These are phyloP conservation scores for Vaccinium vitisidaea DNA, from an alignment of 148 eudicot genomes.

Conservation along the genomic window DNA sequence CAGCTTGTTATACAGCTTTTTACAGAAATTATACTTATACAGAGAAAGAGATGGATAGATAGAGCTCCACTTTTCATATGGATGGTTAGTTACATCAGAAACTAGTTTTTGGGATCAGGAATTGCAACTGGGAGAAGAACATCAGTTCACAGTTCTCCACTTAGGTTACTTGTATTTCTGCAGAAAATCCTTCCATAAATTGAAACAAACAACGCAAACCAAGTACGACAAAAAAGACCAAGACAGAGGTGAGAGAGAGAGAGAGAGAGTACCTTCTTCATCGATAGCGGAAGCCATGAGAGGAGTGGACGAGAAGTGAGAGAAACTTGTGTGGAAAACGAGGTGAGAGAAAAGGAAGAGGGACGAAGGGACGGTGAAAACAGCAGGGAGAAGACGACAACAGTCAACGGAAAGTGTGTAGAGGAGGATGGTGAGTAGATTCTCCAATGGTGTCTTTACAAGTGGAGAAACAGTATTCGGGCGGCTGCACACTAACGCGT, in stretches of 20 bases:
- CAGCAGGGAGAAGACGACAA: neutral
- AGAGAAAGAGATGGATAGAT: neutral
- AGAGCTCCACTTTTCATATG: neutral
- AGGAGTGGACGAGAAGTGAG: neutral
- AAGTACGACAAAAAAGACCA: neutral
- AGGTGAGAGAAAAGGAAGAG: neutral
- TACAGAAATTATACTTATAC: neutral
- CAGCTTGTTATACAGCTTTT: no score
- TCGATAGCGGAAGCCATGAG: conserved; percentile 16
- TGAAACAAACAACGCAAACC: neutral
- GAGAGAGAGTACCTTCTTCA: conserved; percentile 22
- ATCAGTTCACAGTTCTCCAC: neutral
- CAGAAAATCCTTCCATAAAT: neutral
- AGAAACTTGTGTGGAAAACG: neutral
- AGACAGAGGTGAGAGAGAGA: neutral
- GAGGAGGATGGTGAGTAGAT: neutral
- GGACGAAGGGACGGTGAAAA: neutral
- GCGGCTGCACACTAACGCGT: no score
- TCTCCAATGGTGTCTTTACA: neutral
- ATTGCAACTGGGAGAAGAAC: neutral
- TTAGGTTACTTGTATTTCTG: neutral
- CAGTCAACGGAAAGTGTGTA: neutral
- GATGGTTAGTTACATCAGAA: neutral
- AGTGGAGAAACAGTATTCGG: neutral
- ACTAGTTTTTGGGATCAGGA: neutral